A percentile compares a stretch with the other conserved stretches of the same genome.
Evolutionary conservation across 73 alveolate species (phyloP).

Genomic region (Effrenium voratum): DNA sequence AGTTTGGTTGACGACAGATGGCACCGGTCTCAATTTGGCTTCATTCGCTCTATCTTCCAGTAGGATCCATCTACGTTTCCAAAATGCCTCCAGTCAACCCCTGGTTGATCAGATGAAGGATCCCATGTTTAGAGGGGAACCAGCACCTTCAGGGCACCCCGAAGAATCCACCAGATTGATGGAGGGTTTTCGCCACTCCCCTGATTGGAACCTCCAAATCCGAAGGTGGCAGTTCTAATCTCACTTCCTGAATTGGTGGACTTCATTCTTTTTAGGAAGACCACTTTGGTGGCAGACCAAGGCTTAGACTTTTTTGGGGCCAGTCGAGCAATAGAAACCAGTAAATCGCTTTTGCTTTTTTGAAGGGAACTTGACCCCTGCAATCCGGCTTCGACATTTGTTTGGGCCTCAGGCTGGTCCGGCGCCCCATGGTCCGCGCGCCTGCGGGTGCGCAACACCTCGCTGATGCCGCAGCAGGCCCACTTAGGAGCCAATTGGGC

Average conservation of each 20-base stretch:
- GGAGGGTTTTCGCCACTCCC: not conserved
- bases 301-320: not conserved
- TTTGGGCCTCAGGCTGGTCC: not conserved
- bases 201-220: not conserved
- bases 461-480: not conserved
- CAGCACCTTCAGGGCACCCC: not conserved
- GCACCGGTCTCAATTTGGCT: too few relatives aligned
- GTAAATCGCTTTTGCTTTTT: not conserved
- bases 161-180: not conserved
- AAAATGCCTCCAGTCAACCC: too few relatives aligned
- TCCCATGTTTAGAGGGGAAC: not conserved
- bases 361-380: not conserved
- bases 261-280: not conserved
- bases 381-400: not conserved
- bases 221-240: not conserved
- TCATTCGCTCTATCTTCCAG: too few relatives aligned
- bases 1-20: too few relatives aligned
- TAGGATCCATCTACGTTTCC: too few relatives aligned
- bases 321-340: not conserved
- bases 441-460: not conserved
- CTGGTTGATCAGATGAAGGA: not conserved
- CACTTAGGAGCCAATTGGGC: too few relatives aligned
- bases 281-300: not conserved
- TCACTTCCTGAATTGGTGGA: too few relatives aligned
- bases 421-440: not conserved